Evolutionary conservation across 208 protist genomes (phyloP).

Genomic region (Wallacemonas sp.): DNA sequence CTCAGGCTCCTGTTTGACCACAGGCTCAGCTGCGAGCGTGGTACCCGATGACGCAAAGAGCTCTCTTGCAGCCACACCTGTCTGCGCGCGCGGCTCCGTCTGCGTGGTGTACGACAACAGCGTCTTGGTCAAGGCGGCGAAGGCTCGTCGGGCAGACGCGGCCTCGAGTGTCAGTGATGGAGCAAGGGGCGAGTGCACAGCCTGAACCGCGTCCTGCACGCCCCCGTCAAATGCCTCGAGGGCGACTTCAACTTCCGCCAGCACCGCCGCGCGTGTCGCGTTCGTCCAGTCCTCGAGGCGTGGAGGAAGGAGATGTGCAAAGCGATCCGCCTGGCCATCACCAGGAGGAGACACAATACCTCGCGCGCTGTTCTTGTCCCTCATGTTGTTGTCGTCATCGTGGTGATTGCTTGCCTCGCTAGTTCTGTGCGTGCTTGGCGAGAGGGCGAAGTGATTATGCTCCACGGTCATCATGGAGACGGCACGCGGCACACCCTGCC

Average conservation of each 20-base stretch:
- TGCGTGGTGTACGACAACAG: background rate
- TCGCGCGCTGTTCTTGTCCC: too few species aligned
- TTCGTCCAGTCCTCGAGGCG: background rate
- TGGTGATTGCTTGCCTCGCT: background rate
- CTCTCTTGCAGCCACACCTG: background rate
- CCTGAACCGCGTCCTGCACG: conserved; percentile 13
- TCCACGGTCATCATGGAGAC: background rate
- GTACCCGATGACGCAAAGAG: too few species aligned
- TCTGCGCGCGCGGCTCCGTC: background rate
- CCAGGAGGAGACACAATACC: too few species aligned
- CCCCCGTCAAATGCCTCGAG: background rate
- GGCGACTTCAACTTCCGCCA: background rate
- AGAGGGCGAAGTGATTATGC: conserved; percentile 2
- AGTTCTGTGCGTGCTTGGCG: too few species aligned
- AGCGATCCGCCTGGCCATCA: too few species aligned
- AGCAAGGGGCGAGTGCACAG: conserved; percentile 25
- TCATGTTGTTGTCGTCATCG: too few species aligned
- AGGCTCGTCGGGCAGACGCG: background rate
- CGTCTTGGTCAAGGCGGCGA: background rate
- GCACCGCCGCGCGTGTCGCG: background rate
- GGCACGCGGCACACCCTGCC: too few species aligned
- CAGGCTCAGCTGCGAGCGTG: too few species aligned
- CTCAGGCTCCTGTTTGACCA: too few species aligned
- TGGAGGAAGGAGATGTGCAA: background rate
- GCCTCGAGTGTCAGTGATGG: conserved; percentile 24